phyloP scores from a whole-genome alignment of 2,329 filamentous ascomycete species.

The Graphilbum ipis-grandicollis region DNA sequence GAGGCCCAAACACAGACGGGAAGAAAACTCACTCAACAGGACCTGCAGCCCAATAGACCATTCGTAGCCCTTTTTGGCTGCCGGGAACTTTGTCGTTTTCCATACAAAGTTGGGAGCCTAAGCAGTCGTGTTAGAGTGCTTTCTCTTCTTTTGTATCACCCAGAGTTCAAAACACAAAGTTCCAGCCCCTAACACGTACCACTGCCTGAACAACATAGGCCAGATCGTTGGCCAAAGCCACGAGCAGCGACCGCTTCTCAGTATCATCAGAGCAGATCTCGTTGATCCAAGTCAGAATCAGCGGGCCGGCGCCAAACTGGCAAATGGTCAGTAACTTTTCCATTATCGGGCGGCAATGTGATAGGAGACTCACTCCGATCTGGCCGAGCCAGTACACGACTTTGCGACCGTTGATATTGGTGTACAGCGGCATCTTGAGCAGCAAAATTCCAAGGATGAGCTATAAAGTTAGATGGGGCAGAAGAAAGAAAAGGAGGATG shows the following conservation, averaged over 20 bases:
- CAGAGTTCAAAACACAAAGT: not conserved
- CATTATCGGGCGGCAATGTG: not conserved
- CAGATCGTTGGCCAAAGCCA: slow-evolving; percentile 11
- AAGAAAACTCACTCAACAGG: slow-evolving; percentile 14
- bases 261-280: slow-evolving; percentile 12
- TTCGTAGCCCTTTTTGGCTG: slow-evolving; percentile 18
- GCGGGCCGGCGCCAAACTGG: slow-evolving; percentile 17
- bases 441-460: slow-evolving; percentile 16
- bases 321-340: not conserved
- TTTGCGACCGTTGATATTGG: slow-evolving; percentile 17
- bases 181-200: slow-evolving; percentile 7
- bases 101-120: slow-evolving; percentile 22
- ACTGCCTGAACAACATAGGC: slow-evolving; percentile 14
- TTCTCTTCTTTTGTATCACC: too few species aligned
- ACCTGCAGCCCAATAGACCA: slow-evolving; percentile 18
- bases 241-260: slow-evolving; percentile 12
- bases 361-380: slow-evolving; percentile 13
- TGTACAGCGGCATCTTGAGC: slow-evolving; percentile 18
- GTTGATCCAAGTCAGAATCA: slow-evolving; percentile 18
- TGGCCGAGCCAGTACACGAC: slow-evolving; percentile 20
- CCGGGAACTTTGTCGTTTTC: slow-evolving; percentile 22
- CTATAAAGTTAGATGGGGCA: slow-evolving; percentile 5
- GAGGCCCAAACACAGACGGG: not conserved
- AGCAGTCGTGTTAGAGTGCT: not conserved
- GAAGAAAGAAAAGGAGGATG: not conserved